Conservation (phyloP, 257 asterid genomes). For the Primulina huaijiensis region DNA sequence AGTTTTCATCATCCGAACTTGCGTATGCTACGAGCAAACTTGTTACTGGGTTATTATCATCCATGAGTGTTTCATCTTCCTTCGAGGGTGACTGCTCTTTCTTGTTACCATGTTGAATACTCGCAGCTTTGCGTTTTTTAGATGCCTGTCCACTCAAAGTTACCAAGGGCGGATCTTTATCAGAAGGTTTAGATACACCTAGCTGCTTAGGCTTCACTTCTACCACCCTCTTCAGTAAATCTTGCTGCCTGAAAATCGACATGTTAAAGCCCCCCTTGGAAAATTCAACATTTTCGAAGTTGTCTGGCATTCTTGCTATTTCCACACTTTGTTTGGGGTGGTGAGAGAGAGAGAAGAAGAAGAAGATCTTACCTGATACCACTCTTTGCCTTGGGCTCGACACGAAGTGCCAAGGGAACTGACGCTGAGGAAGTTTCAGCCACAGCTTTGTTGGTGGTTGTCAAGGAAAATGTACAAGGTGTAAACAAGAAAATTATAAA, state of each 20-base stretch:
- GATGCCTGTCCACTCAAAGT: constrained; percentile 34
- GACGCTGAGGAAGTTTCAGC: constrained; percentile 74
- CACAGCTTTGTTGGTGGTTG: constrained; percentile 71
- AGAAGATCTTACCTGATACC: constrained; percentile 60
- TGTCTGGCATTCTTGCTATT: no score
- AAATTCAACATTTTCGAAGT: not conserved
- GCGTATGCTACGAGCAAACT: constrained; percentile 72
- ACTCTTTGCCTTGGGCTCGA: constrained; percentile 95
- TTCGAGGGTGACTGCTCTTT: constrained; percentile 30
- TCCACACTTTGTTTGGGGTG: no score
- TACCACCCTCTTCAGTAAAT: constrained; percentile 80
- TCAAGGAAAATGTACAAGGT: constrained; percentile 37
- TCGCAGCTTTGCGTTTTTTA: constrained; percentile 28
- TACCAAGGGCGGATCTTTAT: constrained; percentile 24
- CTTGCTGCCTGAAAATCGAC: constrained; percentile 70
- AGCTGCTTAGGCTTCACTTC: constrained; percentile 76
- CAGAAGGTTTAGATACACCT: constrained; percentile 35
- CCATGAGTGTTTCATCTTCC: constrained; percentile 30
- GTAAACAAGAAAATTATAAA: constrained; percentile 6
- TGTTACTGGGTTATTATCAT: constrained; percentile 62
- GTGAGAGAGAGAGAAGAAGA: not conserved
- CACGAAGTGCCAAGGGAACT: constrained; percentile 89
- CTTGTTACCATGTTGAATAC: constrained; percentile 29
- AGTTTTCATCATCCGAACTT: constrained; percentile 83
- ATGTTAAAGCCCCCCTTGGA: not conserved